Base-by-base conservation (phyloP, 768 basidiomycete species). In the Tulasnella sp. region DNA sequence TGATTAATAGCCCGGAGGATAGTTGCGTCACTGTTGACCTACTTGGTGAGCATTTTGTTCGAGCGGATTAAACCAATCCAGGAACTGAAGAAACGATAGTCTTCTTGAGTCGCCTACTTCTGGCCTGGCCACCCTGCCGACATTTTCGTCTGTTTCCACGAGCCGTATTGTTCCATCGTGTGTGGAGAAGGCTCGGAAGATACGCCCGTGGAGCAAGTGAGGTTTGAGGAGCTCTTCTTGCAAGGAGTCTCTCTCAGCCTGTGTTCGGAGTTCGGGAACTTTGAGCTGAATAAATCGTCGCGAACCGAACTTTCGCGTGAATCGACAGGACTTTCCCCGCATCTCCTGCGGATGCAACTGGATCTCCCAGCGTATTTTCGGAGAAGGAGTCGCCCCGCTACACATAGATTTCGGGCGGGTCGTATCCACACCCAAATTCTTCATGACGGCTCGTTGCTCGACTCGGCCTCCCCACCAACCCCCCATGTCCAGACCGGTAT, bases 251-350 rank as follows among this genome's bases (percentile, higher is more conserved):
- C 55, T 3, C 29, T 77, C 69, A 0, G 42, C 69, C 7, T 44
- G 61, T 16, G 42, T 72, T 20, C 15, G 37, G 2, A 77, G 42
- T 3, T 77, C 70, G 11, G 67, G 77, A 9, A 77, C 15, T 20
- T 75, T 75, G 26, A 77, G 82, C 2, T 88, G 85, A 5, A 93
- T 81, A 44, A 92, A 85, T 35, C 84, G 83, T n/a, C 85, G 84
- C n/a, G 91, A 92, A 0, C 92, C 92, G 81, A 90, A 92, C 5
- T 88, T 85, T 18, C 92, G 87, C 0, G 87, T 82, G 80, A 92
- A 87, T 20, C 89, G 87, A 76, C 85, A 86, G 0, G 91, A 92
- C 1, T 90, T 82, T 0, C 88, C 88, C 0, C 67, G 70, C 37
- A 91, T 84, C 46, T 85, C 83, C 1, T 88, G 87, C 3, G 82